Evolutionary conservation across 176 grass and related monocot species (phyloP).

Genomic region (Oryza longistaminata): DNA sequence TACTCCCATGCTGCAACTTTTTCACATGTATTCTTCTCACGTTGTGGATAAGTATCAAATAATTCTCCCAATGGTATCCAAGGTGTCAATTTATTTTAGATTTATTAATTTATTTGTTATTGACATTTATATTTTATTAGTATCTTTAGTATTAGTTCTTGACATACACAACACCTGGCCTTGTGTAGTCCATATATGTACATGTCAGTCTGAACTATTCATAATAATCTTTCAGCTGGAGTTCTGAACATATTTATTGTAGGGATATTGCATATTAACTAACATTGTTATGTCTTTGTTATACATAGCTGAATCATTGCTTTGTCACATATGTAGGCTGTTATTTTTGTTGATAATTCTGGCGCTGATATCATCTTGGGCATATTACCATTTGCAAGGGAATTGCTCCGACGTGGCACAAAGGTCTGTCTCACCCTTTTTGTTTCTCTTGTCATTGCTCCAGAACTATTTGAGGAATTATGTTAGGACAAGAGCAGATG

Average conservation of each 20-base stretch:
- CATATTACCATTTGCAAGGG: conserved; percentile 91
- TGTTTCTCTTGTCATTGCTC: background rate
- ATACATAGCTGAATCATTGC: conserved; percentile 30
- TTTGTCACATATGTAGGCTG: conserved; percentile 50
- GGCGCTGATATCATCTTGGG: conserved; percentile 97
- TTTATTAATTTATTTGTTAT: background rate
- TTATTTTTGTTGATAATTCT: conserved; percentile 99
- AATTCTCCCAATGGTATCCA: background rate
- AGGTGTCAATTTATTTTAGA: background rate
- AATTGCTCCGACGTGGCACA: conserved; percentile 83
- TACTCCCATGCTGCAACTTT: background rate
- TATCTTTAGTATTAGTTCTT: background rate
- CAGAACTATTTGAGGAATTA: background rate
- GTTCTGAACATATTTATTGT: conserved; percentile 1
- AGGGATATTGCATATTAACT: background rate
- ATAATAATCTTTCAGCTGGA: background rate
- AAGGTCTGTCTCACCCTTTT: conserved; percentile 62
- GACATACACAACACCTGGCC: conserved; percentile 10
- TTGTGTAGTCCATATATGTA: background rate
- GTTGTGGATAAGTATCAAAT: background rate
- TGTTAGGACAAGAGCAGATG: background rate
- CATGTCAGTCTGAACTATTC: background rate
- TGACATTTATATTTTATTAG: background rate
- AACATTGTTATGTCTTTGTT: conserved; percentile 16
- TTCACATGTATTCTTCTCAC: conserved; percentile 5